Evolutionary conservation across 129 eudicot genomes (phyloP).

Genomic region (Pseudognaphalium luteoalbum): DNA sequence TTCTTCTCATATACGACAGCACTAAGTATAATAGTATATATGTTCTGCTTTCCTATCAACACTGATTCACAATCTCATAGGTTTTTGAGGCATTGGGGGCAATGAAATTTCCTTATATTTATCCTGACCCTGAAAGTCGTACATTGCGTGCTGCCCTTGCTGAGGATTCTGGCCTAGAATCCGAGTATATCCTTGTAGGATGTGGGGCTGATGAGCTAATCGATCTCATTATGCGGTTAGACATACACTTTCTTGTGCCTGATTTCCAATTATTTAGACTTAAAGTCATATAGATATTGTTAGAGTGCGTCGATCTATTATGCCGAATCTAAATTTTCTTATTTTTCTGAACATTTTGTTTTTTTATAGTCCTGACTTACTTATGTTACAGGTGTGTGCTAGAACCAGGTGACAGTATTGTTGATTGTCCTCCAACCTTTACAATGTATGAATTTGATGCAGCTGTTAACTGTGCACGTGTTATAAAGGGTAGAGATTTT

Average conservation of each 20-base stretch:
- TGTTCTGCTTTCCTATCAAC: not conserved
- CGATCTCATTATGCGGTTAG: conserved; percentile 95
- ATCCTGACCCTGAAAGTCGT: conserved; percentile 99
- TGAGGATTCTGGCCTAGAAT: conserved; percentile 87
- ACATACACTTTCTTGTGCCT: conserved; percentile 10
- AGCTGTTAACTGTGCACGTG: conserved; percentile 82
- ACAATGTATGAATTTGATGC: conserved; percentile 98
- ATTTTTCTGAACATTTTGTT: not conserved
- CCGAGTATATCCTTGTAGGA: conserved; percentile 85
- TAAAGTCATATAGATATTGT: not conserved
- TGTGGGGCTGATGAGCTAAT: conserved; percentile 99
- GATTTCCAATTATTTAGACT: not conserved
- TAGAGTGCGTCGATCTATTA: not conserved
- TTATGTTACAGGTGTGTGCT: conserved; percentile 66
- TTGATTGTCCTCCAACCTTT: conserved; percentile 95
- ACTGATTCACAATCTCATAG: conserved; percentile 36
- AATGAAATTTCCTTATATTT: conserved; percentile 85
- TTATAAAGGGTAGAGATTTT: conserved; percentile 60
- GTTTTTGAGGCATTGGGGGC: conserved; percentile 89
- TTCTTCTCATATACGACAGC: not conserved
- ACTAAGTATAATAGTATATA: not conserved
- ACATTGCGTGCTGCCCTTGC: conserved; percentile 92
- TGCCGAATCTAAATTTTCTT: not conserved
- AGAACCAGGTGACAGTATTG: conserved; percentile 90
- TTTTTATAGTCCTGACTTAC: conserved; percentile 4